Evolutionary conservation across 768 basidiomycete species (phyloP).

Genomic region (Boletus speciosus): DNA sequence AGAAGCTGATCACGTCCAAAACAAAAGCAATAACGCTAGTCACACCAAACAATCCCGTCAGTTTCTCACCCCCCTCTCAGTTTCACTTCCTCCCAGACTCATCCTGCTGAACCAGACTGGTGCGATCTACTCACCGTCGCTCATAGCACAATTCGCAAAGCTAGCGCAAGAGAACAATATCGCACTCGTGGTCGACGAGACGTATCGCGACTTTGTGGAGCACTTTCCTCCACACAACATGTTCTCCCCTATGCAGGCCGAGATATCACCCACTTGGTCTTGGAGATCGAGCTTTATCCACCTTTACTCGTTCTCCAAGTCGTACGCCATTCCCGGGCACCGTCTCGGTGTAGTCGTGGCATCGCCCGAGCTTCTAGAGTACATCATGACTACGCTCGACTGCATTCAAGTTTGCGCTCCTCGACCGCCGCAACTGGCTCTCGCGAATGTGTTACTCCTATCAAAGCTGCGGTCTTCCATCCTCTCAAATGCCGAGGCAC

Average conservation of each 20-base stretch:
- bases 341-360: constrained; percentile 72
- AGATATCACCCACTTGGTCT: constrained; percentile 20
- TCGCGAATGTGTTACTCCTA: constrained; percentile 50
- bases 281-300: constrained; percentile 67
- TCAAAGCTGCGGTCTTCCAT: constrained; percentile 52
- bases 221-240: constrained; percentile 51
- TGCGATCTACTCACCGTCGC: constrained; percentile 54
- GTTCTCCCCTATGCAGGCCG: constrained; percentile 35
- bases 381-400: constrained; percentile 63
- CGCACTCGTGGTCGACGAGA: constrained; percentile 82
- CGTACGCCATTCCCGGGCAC: constrained; percentile 78
- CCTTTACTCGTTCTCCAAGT: constrained; percentile 79
- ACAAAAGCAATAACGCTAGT: constrained; percentile 73
- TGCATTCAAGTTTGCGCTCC: constrained; percentile 80
- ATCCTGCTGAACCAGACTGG: constrained; percentile 49
- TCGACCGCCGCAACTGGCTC: constrained; percentile 65
- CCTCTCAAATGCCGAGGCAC: constrained; percentile 42
- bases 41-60: constrained; percentile 73
- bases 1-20: constrained; percentile 48
- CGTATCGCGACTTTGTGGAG: constrained; percentile 79
- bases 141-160: constrained; percentile 55
- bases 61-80: constrained; percentile 4
- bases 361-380: constrained; percentile 47
- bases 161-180: constrained; percentile 54
- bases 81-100: not conserved